These are phyloP conservation scores for Dicorynia guianensis DNA, from an alignment of 306 rosid species.

Conservation along the genomic window DNA sequence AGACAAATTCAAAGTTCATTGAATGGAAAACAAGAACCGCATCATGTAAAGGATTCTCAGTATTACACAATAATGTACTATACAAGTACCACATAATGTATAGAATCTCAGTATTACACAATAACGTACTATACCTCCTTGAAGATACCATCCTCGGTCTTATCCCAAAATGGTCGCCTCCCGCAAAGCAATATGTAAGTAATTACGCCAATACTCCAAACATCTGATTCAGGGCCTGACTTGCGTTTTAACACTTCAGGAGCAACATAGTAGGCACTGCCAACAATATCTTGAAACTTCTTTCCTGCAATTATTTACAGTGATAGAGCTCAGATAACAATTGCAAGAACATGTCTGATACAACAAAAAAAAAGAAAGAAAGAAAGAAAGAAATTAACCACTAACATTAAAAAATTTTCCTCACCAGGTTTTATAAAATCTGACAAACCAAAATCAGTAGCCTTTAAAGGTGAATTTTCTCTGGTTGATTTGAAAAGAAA, in stretches of 20 bases:
- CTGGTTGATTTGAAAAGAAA: conserved; percentile 85
- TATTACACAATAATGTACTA: conserved; percentile 40
- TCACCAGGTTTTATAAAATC: conserved; percentile 97
- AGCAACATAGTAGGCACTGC: conserved; percentile 99
- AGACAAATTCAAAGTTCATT: neutral
- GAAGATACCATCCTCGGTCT: conserved; percentile 99
- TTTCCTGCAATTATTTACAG: conserved; percentile 63
- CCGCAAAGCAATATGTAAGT: conserved; percentile 98
- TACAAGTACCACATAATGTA: conserved; percentile 50
- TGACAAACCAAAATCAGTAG: conserved; percentile 98
- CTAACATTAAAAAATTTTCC: conserved; percentile 25
- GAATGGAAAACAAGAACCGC: conserved; percentile 20
- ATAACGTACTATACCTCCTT: conserved; percentile 80
- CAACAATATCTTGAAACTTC: conserved; percentile 91
- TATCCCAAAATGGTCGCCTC: conserved; percentile 99
- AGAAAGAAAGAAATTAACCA: conserved; percentile 27
- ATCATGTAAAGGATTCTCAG: conserved; percentile 24
- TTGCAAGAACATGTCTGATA: conserved; percentile 33
- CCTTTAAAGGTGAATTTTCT: conserved; percentile 83
- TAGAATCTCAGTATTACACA: conserved; percentile 24
- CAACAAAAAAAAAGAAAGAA: conserved; percentile 29
- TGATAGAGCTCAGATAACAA: conserved; percentile 37
- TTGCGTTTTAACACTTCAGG: conserved; percentile 97
- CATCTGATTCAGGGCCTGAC: conserved; percentile 99
- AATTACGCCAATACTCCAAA: conserved; percentile 99